These are phyloP conservation scores for Xylaria sp. DNA, from an alignment of 2,329 filamentous ascomycete genomes.

Conservation along the genomic window DNA sequence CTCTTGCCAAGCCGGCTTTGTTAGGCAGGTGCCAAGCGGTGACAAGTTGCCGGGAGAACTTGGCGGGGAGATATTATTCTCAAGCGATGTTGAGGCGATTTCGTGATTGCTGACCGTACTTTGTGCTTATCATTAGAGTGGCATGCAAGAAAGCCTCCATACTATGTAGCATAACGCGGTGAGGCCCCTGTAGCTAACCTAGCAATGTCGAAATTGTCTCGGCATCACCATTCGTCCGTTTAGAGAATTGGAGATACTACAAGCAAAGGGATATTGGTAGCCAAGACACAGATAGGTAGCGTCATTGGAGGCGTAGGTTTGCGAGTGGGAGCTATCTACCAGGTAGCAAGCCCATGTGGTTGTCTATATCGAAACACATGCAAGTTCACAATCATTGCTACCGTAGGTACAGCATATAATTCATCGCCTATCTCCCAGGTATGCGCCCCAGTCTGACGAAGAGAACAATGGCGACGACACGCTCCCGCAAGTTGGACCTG, in stretches of 20 bases:
- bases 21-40: constrained; percentile 38
- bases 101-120: constrained; percentile 11
- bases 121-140: neutral
- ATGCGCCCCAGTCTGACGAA: no score
- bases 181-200: neutral
- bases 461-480: no score
- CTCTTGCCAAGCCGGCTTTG: constrained; percentile 29
- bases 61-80: constrained; percentile 23
- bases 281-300: neutral
- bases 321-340: no score
- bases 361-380: no score
- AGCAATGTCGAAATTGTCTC: neutral
- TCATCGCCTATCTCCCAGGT: no score
- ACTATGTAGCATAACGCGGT: neutral
- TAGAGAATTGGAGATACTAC: neutral
- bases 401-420: no score
- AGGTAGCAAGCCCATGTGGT: no score
- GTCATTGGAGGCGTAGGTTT: neutral
- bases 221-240: neutral
- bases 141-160: neutral
- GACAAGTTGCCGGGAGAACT: constrained; percentile 24
- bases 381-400: no score
- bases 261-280: neutral
- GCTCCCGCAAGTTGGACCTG: no score
- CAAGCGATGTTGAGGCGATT: constrained; percentile 20